Conservation (phyloP, 805 yeast species). For the Kodamaea sagamina region DNA sequence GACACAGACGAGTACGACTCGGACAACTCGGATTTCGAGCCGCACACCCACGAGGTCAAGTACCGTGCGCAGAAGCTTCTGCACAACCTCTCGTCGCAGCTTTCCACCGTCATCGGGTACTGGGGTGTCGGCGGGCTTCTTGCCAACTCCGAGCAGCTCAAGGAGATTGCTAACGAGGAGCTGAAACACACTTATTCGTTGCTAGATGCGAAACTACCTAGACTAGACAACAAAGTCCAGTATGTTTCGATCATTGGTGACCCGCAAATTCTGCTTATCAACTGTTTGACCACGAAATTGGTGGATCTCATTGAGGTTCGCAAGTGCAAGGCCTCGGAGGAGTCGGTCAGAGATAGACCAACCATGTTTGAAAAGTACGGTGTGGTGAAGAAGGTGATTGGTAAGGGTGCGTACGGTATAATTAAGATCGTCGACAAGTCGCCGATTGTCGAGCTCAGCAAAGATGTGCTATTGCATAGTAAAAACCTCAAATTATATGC, state of each 20-base stretch:
- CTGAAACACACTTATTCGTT: constrained; percentile 36
- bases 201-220: constrained; percentile 17
- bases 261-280: constrained; percentile 27
- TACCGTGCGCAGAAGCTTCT: constrained; percentile 17
- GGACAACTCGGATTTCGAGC: constrained; percentile 25
- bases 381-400: constrained; percentile 36
- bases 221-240: constrained; percentile 18
- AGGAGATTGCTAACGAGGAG: constrained; percentile 33
- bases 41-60: constrained; percentile 30
- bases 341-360: constrained; percentile 19
- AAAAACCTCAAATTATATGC: constrained; percentile 24
- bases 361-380: constrained; percentile 39
- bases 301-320: constrained; percentile 18
- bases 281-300: constrained; percentile 22
- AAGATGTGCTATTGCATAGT: neutral
- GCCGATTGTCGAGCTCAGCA: constrained; percentile 4
- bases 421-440: constrained; percentile 37
- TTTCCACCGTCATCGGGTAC: constrained; percentile 35
- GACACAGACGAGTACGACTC: constrained; percentile 12
- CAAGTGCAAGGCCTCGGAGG: neutral
- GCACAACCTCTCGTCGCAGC: constrained; percentile 23
- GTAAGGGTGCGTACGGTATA: constrained; percentile 51
- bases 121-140: constrained; percentile 30
- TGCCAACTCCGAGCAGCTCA: constrained; percentile 19
- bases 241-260: constrained; percentile 32